phyloP scores from a whole-genome alignment of 495 filamentous ascomycete genomes.

The Baudoinia panamericana region DNA sequence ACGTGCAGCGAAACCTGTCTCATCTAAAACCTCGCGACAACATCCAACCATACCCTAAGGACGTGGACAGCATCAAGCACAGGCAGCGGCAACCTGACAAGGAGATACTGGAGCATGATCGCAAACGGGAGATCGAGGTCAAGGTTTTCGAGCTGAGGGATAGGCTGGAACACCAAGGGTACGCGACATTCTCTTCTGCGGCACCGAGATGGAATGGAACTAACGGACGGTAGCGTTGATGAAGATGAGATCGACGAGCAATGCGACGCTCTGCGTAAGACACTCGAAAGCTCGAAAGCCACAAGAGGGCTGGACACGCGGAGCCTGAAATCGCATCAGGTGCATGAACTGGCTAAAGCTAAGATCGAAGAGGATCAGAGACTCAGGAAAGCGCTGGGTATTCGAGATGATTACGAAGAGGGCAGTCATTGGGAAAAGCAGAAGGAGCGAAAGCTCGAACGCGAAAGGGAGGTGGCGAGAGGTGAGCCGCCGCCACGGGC shows the following conservation, averaged over 20 bases:
- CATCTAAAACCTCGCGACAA: conserved; percentile 64
- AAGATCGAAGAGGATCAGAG: conserved; percentile 94
- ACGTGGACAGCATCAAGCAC: conserved; percentile 47
- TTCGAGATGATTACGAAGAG: conserved; percentile 77
- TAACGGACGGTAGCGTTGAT: conserved; percentile 34
- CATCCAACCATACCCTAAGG: conserved; percentile 46
- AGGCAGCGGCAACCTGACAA: conserved; percentile 74
- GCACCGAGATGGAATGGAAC: neutral
- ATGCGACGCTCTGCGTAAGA: conserved; percentile 49
- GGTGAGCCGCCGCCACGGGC: conserved; percentile 25
- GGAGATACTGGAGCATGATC: conserved; percentile 87
- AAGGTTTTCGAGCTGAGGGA: conserved; percentile 85
- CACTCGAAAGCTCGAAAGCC: conserved; percentile 45
- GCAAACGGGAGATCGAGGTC: conserved; percentile 75
- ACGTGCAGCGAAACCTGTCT: conserved; percentile 89
- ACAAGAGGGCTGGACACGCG: conserved; percentile 36
- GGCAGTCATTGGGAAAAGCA: conserved; percentile 60
- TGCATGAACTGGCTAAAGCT: conserved; percentile 88
- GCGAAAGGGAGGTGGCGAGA: conserved; percentile 31
- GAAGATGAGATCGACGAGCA: conserved; percentile 68
- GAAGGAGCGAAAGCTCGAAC: conserved; percentile 54
- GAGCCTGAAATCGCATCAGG: conserved; percentile 77
- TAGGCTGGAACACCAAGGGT: conserved; percentile 77
- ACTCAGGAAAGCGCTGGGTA: conserved; percentile 76
- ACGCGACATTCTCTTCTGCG: neutral